Percentiles rank a stretch among this genome's conserved stretches.
phyloP scores from a whole-genome alignment of 345 rosid genomes.

The Brassica carinata region DNA sequence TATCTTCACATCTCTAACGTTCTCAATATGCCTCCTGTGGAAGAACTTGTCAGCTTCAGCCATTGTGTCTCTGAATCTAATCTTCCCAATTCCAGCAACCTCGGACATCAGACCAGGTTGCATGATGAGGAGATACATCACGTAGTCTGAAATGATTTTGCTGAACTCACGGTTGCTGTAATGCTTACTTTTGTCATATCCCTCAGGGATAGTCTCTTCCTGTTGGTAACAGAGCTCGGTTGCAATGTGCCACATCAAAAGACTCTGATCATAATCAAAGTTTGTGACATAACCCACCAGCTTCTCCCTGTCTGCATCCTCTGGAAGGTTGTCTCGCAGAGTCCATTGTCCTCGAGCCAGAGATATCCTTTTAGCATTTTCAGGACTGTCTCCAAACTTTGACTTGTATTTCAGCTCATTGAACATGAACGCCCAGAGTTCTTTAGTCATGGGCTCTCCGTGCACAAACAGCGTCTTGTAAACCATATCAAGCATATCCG shows the following conservation, averaged over 20 bases:
- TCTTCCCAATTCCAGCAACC: slow-evolving; percentile 56
- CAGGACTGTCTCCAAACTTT: slow-evolving; percentile 46
- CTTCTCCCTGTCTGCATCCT: neutral
- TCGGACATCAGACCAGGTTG: slow-evolving; percentile 58
- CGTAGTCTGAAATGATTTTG: slow-evolving; percentile 58
- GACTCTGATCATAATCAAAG: slow-evolving; percentile 46
- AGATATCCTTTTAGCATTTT: slow-evolving; percentile 50
- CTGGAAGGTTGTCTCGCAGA: slow-evolving; percentile 33
- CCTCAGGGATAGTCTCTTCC: neutral
- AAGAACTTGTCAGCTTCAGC: slow-evolving; percentile 52
- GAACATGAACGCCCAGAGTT: slow-evolving; percentile 57
- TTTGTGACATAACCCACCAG: slow-evolving; percentile 43
- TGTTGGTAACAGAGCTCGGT: slow-evolving; percentile 56
- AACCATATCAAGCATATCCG: slow-evolving; percentile 37
- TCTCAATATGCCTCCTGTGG: slow-evolving; percentile 30
- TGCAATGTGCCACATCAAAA: slow-evolving; percentile 61
- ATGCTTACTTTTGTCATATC: neutral
- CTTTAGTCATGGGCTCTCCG: slow-evolving; percentile 45
- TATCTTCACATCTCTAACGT: neutral
- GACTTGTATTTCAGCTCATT: slow-evolving; percentile 46
- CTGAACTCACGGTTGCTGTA: slow-evolving; percentile 38
- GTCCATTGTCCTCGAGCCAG: slow-evolving; percentile 59
- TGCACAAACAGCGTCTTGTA: slow-evolving; percentile 33
- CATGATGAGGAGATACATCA: slow-evolving; percentile 59
- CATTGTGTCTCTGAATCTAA: slow-evolving; percentile 56